Percentiles rank a stretch among this genome's conserved stretches.
Conservation (phyloP, 2,329 filamentous ascomycete species). For the Lachnellula willkommii region DNA sequence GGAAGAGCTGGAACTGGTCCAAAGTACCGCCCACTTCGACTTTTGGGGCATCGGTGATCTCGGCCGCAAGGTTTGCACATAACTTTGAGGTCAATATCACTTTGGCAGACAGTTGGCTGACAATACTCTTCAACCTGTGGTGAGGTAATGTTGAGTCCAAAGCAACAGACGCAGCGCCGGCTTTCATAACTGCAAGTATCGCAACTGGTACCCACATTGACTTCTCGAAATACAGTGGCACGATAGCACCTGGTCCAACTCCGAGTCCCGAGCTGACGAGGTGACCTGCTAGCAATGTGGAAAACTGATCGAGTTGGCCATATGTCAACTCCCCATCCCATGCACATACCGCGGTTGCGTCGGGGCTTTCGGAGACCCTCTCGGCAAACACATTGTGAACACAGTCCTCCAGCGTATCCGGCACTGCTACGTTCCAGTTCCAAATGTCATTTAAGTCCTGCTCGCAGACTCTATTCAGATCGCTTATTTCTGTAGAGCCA, state of each 20-base stretch:
- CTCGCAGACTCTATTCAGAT: background rate
- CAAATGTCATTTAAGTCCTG: background rate
- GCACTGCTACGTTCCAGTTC: background rate
- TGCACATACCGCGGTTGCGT: background rate
- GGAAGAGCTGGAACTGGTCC: background rate
- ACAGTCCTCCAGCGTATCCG: background rate
- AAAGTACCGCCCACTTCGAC: background rate
- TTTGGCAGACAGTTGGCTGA: background rate
- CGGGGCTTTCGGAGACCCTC: background rate
- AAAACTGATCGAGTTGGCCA: constrained; percentile 15
- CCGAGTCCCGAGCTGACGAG: constrained; percentile 7
- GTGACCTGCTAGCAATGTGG: constrained; percentile 6
- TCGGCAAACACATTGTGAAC: background rate
- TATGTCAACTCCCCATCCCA: constrained; percentile 16
- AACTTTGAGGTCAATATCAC: background rate
- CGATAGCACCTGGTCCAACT: constrained; percentile 7
- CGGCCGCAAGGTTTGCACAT: background rate
- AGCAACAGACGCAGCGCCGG: constrained; percentile 25
- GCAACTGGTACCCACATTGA: constrained; percentile 18
- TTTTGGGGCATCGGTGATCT: background rate
- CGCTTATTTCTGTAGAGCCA: background rate
- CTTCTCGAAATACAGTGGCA: constrained; percentile 24
- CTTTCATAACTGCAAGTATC: constrained; percentile 21
- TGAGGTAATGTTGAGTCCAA: constrained; percentile 26
- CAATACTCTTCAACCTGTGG: constrained; percentile 4